Conservation (phyloP, 257 asterid genomes). For the Misopates orontium region DNA sequence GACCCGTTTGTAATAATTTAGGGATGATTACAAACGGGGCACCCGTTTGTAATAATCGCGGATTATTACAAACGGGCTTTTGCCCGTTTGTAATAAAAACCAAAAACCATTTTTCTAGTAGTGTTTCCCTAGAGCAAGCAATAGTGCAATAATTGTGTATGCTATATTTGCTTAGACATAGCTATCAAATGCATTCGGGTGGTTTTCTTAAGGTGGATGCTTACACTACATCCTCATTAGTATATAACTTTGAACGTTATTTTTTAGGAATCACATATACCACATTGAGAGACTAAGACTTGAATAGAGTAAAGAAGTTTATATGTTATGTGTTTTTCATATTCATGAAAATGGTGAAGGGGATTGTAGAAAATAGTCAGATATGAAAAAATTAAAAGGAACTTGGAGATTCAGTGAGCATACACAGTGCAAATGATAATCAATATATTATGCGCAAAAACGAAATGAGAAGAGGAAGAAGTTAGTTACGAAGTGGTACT, state of each 20-base stretch:
- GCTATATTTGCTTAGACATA: conserved; percentile 9
- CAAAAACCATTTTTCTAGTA: too few species aligned
- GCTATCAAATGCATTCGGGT: background rate
- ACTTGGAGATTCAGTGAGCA: background rate
- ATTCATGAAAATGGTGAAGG: too few species aligned
- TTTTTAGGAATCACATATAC: conserved; percentile 9
- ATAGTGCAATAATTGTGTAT: conserved; percentile 14
- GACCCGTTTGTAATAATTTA: too few species aligned
- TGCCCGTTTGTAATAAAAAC: too few species aligned
- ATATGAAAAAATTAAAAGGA: background rate
- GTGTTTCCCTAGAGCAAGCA: conserved; percentile 24
- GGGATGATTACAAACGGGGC: too few species aligned
- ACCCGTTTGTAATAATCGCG: too few species aligned
- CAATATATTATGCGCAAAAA: too few species aligned
- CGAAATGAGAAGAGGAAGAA: conserved; percentile 10
- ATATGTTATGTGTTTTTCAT: too few species aligned
- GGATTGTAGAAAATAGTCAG: background rate
- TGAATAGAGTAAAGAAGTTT: too few species aligned
- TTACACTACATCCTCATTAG: background rate
- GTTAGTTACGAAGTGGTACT: conserved; percentile 35
- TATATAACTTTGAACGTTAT: background rate
- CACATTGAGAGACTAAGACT: conserved; percentile 3
- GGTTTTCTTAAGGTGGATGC: conserved; percentile 8
- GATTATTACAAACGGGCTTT: too few species aligned
- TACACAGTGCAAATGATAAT: background rate